Base-by-base conservation (phyloP, 352 stramenopile genomes). In the Ophiocytium majus region DNA sequence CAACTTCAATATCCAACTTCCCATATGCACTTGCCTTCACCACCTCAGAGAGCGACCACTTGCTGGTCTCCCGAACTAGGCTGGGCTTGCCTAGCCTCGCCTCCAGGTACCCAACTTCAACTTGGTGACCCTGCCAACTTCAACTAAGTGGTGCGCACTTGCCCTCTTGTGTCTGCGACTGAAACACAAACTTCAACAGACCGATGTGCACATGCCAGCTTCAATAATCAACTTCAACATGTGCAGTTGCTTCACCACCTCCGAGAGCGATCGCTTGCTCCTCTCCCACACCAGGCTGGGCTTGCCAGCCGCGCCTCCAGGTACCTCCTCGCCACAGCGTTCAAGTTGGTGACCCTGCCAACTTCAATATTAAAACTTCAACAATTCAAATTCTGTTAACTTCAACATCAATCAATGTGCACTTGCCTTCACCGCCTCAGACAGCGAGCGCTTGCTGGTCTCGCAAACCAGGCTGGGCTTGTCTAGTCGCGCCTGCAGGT, bases 381-480 rank as follows among this genome's bases (percentile, higher is more conserved):
- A n/a, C n/a, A n/a, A n/a, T n/a, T n/a, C n/a, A n/a, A n/a, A n/a
- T n/a, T n/a, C n/a, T n/a, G n/a, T n/a, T n/a, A n/a, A n/a, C n/a
- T n/a, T n/a, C n/a, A n/a, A n/a, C n/a, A n/a, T n/a, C n/a, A n/a
- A n/a, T n/a, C n/a, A n/a, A n/a, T n/a, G n/a, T n/a, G n/a, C n/a
- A n/a, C n/a, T n/a, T 71, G 28, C 66, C 80, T 80, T 79, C n/a
- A 81, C 23, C n/a, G 82, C 66, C 66, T 83, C 37, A 9, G 81
- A 9, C 0, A 49, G 37, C 49, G 33, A 76, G 50, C 80, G n/a
- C 33, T 63, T 88, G 86, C 76, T 35, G 57, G 96, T 99, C 90
- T 99, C 96, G 71, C 97, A 94, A 64, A 99, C 95, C 34, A 99
- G 92, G 90, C 92, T 97, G 35, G 97, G 97, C 92, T 99, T 99